Percentiles rank a stretch among this genome's conserved stretches.
These are phyloP conservation scores for Oldenlandia corymbosa DNA, from an alignment of 257 asterid species.

Conservation along the genomic window DNA sequence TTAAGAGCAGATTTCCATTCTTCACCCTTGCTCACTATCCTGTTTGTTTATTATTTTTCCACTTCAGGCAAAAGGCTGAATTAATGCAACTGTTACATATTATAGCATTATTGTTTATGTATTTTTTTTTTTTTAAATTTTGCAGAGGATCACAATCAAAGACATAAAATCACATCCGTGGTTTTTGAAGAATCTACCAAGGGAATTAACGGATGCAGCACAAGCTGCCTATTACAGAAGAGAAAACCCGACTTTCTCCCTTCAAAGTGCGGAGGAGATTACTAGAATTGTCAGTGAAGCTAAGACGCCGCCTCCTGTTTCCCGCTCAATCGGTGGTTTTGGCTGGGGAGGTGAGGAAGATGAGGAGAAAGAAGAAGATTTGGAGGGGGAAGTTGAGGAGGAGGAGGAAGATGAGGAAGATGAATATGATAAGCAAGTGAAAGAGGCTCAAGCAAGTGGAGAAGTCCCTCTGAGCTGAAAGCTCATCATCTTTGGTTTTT, in stretches of 20 bases:
- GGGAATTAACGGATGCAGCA: constrained; percentile 67
- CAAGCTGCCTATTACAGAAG: constrained; percentile 56
- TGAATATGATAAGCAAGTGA: constrained; percentile 74
- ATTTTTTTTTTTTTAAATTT: constrained; percentile 1
- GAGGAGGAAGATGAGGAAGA: constrained; percentile 51
- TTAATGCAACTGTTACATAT: not conserved
- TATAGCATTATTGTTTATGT: not conserved
- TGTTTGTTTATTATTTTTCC: not conserved
- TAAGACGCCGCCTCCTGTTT: constrained; percentile 49
- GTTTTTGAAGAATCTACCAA: constrained; percentile 74
- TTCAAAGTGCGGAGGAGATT: constrained; percentile 61
- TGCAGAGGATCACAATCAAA: constrained; percentile 60
- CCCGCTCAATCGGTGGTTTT: constrained; percentile 54
- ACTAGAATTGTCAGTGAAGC: constrained; percentile 73
- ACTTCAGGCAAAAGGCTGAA: too few relatives aligned
- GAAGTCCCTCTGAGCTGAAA: constrained; percentile 47
- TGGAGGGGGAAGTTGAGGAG: constrained; percentile 40
- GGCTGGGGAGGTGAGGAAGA: constrained; percentile 77
- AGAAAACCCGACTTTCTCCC: constrained; percentile 63
- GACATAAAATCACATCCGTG: constrained; percentile 75
- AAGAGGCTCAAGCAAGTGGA: constrained; percentile 71
- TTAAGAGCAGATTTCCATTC: not conserved
- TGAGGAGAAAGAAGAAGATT: constrained; percentile 39
- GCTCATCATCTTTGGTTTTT: not conserved
- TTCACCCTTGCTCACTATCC: not conserved